A percentile compares a stretch with the other conserved stretches of the same genome.
Conservation (phyloP, 192 early-diverging fungal genomes). For the Coemansia sp. region DNA sequence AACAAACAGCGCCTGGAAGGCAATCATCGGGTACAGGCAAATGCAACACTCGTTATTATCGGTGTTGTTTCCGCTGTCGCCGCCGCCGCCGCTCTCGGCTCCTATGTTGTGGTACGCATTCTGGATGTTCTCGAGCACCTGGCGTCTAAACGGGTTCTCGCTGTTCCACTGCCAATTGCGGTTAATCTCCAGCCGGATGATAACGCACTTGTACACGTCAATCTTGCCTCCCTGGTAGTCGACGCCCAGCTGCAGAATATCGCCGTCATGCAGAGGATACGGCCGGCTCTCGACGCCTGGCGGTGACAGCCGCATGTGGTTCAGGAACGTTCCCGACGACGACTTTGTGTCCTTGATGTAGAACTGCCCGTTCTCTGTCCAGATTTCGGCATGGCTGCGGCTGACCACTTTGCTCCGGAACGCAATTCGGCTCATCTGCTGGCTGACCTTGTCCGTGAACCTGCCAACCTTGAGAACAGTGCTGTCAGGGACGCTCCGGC, state of each 20-base stretch:
- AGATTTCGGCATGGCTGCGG: constrained; percentile 91
- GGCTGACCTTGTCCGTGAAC: constrained; percentile 66
- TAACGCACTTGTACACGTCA: constrained; percentile 92
- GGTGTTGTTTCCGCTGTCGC: constrained; percentile 23
- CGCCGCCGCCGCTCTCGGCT: background rate
- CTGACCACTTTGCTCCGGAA: constrained; percentile 94
- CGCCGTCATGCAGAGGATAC: constrained; percentile 80
- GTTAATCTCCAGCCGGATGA: constrained; percentile 80
- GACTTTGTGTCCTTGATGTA: constrained; percentile 93
- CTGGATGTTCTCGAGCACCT: constrained; percentile 53
- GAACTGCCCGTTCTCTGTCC: constrained; percentile 82
- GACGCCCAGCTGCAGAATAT: constrained; percentile 93
- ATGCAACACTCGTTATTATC: constrained; percentile 80
- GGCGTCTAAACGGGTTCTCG: constrained; percentile 64
- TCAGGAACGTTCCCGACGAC: constrained; percentile 97
- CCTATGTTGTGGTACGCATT: constrained; percentile 38
- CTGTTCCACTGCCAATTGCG: constrained; percentile 64
- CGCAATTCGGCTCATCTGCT: constrained; percentile 67
- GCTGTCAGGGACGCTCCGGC: constrained; percentile 61
- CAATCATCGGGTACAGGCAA: constrained; percentile 81
- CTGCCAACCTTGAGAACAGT: constrained; percentile 69
- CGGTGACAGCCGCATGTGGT: constrained; percentile 88
- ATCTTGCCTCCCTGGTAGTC: constrained; percentile 93
- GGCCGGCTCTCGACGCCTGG: constrained; percentile 82
- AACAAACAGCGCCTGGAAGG: constrained; percentile 88